Base-by-base conservation (phyloP, 176 grass and related monocot species). In the Bromus sterilis region DNA sequence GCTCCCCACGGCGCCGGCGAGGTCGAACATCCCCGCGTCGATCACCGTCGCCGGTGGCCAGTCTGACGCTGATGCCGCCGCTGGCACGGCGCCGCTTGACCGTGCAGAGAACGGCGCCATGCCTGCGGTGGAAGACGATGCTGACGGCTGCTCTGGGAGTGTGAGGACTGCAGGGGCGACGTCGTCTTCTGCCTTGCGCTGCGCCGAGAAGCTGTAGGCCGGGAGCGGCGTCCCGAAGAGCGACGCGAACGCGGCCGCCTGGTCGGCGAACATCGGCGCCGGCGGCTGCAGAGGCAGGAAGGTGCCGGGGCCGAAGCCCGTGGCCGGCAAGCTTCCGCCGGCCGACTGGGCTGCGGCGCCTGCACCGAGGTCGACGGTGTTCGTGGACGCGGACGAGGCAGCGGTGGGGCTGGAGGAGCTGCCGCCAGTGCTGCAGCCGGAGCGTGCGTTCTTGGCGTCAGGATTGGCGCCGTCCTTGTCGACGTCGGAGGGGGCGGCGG, bases 191-290 rank as follows among this genome's bases (percentile, higher is more conserved):
- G 30, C 40, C 70, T 14, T 39, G 11, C 30, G 40, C 57, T 36
- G 57, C 70, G 56, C 29, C 5, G 57, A 6, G 41, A 51, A 75
- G 42, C 7, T 8, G 81, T 65, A 65, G 7, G 41, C 21, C 56
- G 70, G 81, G 4, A 51, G 70, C 41, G 40, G 28, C 39, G 37
- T 14, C 31, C 40, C 31, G 29, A 83, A 53, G 57, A 75, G 57
- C 71, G 81, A 74, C 12, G 56, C 58, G 42, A 75, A 53, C 39
- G 31, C 3, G 8, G 57, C 9, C 9, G 40, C 71, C 81, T 83
- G 81, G 81, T 75, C 57, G 57, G 71, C n/a, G 57, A 75, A 83
- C 68, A 83, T 51, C 57, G 71, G n/a, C 30, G n/a, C n/a, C n/a
- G 81, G 69, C 31, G 56, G 39, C 2, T 56, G 36, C 11, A 16